phyloP scores from a whole-genome alignment of 73 alveolate species.

The Breviolum minutum region DNA sequence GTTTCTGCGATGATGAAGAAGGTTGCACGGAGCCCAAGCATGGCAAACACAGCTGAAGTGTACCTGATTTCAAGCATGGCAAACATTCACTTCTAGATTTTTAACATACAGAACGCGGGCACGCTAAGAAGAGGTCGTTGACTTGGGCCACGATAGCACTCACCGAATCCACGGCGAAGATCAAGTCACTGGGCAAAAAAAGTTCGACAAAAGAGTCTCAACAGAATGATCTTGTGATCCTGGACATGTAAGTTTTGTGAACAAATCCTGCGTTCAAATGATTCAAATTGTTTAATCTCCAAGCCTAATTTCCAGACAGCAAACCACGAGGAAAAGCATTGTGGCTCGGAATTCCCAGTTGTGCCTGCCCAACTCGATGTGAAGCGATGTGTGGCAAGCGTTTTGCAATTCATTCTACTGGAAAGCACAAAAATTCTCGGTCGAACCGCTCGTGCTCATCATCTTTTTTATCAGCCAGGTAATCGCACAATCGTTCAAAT shows the following conservation, averaged over 20 bases:
- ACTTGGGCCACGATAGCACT: conserved; percentile 95
- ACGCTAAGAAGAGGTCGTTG: conserved; percentile 93
- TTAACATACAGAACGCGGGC: not conserved
- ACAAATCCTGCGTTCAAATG: too few species aligned
- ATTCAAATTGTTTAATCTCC: not conserved
- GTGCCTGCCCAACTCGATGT: not conserved
- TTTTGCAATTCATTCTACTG: not conserved
- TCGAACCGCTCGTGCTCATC: too few species aligned
- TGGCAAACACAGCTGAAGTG: conserved; percentile 90
- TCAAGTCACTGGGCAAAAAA: conserved; percentile 67
- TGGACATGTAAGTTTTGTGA: not conserved
- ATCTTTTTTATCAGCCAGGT: not conserved
- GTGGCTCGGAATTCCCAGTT: conserved; percentile 94
- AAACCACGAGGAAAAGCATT: conserved; percentile 85
- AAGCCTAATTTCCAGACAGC: conserved; percentile 90
- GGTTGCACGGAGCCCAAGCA: conserved; percentile 93
- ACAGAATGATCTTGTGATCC: not conserved
- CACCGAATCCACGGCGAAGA: conserved; percentile 95
- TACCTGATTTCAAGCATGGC: conserved; percentile 35
- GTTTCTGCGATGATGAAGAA: conserved; percentile 78
- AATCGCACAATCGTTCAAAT: not conserved
- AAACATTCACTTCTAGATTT: not conserved
- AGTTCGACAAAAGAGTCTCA: not conserved
- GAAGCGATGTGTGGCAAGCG: not conserved
- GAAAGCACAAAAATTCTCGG: too few species aligned